A percentile compares a stretch with the other conserved stretches of the same genome.
phyloP scores from a whole-genome alignment of 2,329 filamentous ascomycete genomes.

The Clarireedia monteithiana region DNA sequence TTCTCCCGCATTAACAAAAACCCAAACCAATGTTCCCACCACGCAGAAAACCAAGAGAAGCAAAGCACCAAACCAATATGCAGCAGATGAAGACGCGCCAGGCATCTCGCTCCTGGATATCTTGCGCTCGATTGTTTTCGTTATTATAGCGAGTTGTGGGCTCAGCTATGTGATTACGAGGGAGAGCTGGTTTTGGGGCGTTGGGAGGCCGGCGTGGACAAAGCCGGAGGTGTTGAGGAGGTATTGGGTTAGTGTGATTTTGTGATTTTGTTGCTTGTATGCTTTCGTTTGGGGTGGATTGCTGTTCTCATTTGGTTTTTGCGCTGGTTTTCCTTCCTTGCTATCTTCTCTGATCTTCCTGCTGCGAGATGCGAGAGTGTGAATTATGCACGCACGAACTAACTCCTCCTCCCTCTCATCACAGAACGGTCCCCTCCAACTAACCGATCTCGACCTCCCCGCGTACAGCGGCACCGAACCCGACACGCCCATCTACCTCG shows the following conservation, averaged over 20 bases:
- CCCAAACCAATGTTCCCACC: not conserved
- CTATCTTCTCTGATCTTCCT: not conserved
- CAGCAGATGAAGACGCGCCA: constrained; percentile 22
- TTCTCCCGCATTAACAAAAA: not conserved
- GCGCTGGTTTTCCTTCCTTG: not conserved
- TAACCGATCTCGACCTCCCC: constrained; percentile 69
- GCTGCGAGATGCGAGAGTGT: not conserved
- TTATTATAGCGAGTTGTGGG: constrained; percentile 20
- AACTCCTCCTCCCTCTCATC: not conserved
- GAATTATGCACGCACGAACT: not conserved
- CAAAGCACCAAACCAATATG: constrained; percentile 5
- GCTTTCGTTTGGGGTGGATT: not conserved
- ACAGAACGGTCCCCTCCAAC: constrained; percentile 51
- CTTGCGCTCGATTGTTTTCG: constrained; percentile 22
- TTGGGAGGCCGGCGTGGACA: constrained; percentile 23
- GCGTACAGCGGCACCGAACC: constrained; percentile 71
- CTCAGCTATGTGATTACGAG: constrained; percentile 27
- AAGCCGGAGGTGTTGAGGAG: constrained; percentile 16
- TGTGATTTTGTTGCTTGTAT: not conserved
- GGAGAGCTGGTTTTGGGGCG: constrained; percentile 24
- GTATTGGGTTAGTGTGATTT: constrained; percentile 19
- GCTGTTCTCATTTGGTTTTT: no score
- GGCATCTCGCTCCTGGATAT: constrained; percentile 23
- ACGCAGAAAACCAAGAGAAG: not conserved
- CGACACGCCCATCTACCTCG: constrained; percentile 75